phyloP scores from a whole-genome alignment of 345 rosid species.

The Abelmoschus esculentus region DNA sequence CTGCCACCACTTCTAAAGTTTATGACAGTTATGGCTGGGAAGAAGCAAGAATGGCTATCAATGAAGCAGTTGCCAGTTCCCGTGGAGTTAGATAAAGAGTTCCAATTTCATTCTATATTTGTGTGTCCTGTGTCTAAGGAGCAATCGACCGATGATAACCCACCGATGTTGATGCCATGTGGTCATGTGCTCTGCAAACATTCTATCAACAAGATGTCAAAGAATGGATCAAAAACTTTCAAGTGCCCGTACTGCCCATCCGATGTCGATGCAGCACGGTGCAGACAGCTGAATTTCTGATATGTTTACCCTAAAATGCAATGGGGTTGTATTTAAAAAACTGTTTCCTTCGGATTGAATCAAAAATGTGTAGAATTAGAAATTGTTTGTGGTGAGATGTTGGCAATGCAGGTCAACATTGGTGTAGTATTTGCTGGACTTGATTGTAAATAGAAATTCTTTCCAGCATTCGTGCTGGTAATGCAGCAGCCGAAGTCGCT shows the following conservation, averaged over 20 bases:
- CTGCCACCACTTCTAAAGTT: constrained; percentile 57
- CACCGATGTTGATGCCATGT: constrained; percentile 66
- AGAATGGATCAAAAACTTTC: constrained; percentile 3
- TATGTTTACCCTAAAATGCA: constrained; percentile 12
- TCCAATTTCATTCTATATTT: constrained; percentile 57
- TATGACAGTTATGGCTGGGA: constrained; percentile 47
- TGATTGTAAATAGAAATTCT: constrained; percentile 39
- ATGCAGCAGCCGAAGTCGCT: background rate
- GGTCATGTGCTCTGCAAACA: constrained; percentile 27
- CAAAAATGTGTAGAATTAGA: constrained; percentile 16
- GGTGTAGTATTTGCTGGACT: constrained; percentile 24
- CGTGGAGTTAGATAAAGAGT: constrained; percentile 29
- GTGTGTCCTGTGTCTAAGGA: constrained; percentile 73
- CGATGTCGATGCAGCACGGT: constrained; percentile 31
- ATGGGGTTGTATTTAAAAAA: constrained; percentile 12
- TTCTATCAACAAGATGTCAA: background rate
- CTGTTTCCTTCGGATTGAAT: constrained; percentile 4
- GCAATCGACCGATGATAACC: constrained; percentile 53
- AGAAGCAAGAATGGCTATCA: constrained; percentile 14
- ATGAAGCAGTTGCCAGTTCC: constrained; percentile 1
- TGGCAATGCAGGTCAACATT: constrained; percentile 6
- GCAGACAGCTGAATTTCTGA: constrained; percentile 50
- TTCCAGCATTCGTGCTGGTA: constrained; percentile 8
- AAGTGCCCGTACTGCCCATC: constrained; percentile 34
- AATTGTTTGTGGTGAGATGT: constrained; percentile 13